Conservation (phyloP, 805 yeast genomes). For the Jamesozyma gamospora region DNA sequence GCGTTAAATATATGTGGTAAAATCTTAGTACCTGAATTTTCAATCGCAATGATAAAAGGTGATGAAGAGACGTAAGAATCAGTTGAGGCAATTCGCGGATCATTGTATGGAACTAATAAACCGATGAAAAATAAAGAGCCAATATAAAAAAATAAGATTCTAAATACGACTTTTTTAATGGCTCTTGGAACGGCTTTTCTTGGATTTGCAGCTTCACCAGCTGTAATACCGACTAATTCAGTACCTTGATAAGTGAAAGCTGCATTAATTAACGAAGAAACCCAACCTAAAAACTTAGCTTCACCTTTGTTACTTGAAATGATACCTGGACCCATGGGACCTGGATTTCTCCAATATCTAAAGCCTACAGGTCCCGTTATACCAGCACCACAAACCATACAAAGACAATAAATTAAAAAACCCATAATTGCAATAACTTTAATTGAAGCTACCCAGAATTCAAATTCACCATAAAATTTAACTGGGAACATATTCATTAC, state of each 20-base stretch:
- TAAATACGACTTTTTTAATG: slow-evolving; percentile 54
- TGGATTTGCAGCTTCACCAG: slow-evolving; percentile 66
- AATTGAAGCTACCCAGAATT: slow-evolving; percentile 61
- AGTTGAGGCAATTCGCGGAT: slow-evolving; percentile 36
- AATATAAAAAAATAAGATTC: slow-evolving; percentile 60
- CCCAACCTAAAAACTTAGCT: slow-evolving; percentile 60
- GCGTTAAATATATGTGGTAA: slow-evolving; percentile 67
- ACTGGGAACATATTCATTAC: slow-evolving; percentile 56
- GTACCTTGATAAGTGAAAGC: slow-evolving; percentile 79
- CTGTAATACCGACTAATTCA: slow-evolving; percentile 64
- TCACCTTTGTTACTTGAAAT: slow-evolving; percentile 39
- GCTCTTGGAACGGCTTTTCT: slow-evolving; percentile 63
- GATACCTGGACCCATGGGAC: slow-evolving; percentile 63
- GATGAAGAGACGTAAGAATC: slow-evolving; percentile 43
- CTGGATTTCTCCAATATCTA: slow-evolving; percentile 74
- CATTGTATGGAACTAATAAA: slow-evolving; percentile 58
- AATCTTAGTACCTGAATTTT: slow-evolving; percentile 54
- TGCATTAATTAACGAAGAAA: slow-evolving; percentile 57
- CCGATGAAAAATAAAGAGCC: slow-evolving; percentile 60
- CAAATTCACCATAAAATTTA: slow-evolving; percentile 61
- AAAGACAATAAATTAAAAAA: slow-evolving; percentile 54
- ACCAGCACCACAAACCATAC: slow-evolving; percentile 73
- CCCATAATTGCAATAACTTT: slow-evolving; percentile 63
- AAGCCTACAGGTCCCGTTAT: slow-evolving; percentile 61
- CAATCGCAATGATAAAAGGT: slow-evolving; percentile 65